These are phyloP conservation scores for Pleurotus sapidus DNA, from an alignment of 768 basidiomycete species.

Conservation along the genomic window DNA sequence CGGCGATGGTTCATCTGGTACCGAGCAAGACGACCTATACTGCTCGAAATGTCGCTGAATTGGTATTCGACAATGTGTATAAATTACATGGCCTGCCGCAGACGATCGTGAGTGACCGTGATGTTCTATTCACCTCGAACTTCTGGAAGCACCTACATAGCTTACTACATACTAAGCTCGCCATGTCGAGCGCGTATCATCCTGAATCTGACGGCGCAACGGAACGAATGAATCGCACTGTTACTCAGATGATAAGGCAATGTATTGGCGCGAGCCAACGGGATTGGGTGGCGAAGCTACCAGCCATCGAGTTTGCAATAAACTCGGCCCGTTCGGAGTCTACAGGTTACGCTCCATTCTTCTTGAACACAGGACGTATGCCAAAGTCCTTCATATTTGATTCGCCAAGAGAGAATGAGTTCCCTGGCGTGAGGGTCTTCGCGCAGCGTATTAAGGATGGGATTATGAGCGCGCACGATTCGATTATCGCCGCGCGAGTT, in stretches of 20 bases:
- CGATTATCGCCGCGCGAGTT: no score
- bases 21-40: no score
- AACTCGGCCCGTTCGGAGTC: constrained; percentile 29
- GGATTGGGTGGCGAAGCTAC: no score
- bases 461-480: no score
- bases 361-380: constrained; percentile 17
- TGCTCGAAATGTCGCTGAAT: no score
- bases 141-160: no score
- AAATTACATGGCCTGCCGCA: constrained; percentile 30
- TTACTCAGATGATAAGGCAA: no score
- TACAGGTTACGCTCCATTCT: constrained; percentile 35
- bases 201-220: constrained; percentile 30
- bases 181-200: no score
- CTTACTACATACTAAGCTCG: no score
- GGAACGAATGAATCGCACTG: constrained; percentile 24
- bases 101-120: not conserved
- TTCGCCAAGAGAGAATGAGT: not conserved
- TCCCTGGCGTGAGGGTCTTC: constrained; percentile 17
- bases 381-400: constrained; percentile 19
- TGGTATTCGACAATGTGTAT: constrained; percentile 17
- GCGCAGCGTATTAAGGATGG: no score
- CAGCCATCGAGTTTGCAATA: constrained; percentile 11
- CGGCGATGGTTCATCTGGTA: no score
- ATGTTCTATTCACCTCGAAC: constrained; percentile 23
- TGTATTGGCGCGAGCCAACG: no score